These are phyloP conservation scores for Pisolithus orientalis DNA, from an alignment of 768 basidiomycete genomes.

Conservation along the genomic window DNA sequence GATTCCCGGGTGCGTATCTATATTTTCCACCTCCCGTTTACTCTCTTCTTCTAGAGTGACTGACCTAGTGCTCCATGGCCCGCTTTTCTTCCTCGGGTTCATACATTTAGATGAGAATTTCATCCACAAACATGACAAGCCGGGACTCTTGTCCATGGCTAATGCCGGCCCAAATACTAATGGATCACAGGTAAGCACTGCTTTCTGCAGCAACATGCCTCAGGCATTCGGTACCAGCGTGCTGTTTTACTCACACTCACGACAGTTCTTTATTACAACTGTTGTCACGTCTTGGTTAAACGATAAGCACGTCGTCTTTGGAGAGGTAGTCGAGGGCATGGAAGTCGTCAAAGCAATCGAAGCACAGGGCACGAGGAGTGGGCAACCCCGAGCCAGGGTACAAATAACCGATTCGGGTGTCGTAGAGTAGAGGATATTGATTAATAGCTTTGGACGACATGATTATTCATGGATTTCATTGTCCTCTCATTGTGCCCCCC, in stretches of 20 bases:
- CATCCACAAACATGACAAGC: conserved; percentile 50
- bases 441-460: not conserved
- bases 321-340: conserved; percentile 41
- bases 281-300: conserved; percentile 57
- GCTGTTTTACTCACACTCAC: no score
- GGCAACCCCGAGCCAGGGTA: conserved; percentile 33
- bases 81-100: not conserved
- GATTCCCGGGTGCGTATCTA: conserved; percentile 55
- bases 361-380: conserved; percentile 20
- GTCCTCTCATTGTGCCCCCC: no score
- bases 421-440: conserved; percentile 22
- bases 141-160: conserved; percentile 77
- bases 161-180: conserved; percentile 81
- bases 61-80: not conserved
- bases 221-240: not conserved
- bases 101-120: conserved; percentile 61
- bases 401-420: conserved; percentile 52
- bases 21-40: not conserved
- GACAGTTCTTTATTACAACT: conserved; percentile 74
- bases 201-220: not conserved
- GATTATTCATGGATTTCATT: not conserved
- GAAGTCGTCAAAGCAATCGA: conserved; percentile 38
- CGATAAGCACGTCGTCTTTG: conserved; percentile 41
- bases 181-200: conserved; percentile 57
- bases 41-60: not conserved